Evolutionary conservation across 148 eudicot genomes (phyloP).

Genomic region (Rhododendron vialii): DNA sequence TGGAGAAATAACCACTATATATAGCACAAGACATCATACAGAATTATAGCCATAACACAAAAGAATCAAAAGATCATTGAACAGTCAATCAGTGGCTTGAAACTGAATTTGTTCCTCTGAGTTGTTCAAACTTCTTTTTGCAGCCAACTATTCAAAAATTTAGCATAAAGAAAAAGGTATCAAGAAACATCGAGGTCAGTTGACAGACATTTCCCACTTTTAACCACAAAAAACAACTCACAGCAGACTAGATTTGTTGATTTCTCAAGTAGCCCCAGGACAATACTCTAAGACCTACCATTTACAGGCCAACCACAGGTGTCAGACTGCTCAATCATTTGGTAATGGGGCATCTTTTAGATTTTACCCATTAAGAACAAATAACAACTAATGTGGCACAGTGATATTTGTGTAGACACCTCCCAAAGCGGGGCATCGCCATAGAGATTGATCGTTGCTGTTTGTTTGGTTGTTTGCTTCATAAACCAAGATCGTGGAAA

Average conservation of each 20-base stretch:
- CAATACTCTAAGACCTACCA: background rate
- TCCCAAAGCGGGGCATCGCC: too few relatives aligned
- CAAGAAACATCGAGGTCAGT: background rate
- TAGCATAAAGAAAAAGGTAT: background rate
- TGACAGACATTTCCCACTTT: background rate
- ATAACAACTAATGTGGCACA: background rate
- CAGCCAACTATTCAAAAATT: background rate
- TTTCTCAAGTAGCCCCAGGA: background rate
- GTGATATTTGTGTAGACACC: too few relatives aligned
- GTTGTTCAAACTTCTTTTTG: background rate
- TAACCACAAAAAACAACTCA: background rate
- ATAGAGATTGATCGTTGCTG: too few relatives aligned
- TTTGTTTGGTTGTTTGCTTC: too few relatives aligned
- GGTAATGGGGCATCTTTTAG: background rate
- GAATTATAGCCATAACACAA: background rate
- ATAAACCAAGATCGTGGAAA: too few relatives aligned
- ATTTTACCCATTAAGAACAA: background rate
- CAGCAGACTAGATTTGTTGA: background rate
- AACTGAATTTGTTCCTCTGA: background rate
- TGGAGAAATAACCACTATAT: background rate
- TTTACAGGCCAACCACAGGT: slow-evolving; percentile 2
- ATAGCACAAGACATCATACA: background rate
- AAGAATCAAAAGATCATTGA: background rate
- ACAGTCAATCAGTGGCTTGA: background rate
- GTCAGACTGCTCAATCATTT: background rate